Percentiles rank a stretch among this genome's conserved stretches.
phyloP scores from a whole-genome alignment of 73 alveolate genomes.

The Paramecium tetraurelia region DNA sequence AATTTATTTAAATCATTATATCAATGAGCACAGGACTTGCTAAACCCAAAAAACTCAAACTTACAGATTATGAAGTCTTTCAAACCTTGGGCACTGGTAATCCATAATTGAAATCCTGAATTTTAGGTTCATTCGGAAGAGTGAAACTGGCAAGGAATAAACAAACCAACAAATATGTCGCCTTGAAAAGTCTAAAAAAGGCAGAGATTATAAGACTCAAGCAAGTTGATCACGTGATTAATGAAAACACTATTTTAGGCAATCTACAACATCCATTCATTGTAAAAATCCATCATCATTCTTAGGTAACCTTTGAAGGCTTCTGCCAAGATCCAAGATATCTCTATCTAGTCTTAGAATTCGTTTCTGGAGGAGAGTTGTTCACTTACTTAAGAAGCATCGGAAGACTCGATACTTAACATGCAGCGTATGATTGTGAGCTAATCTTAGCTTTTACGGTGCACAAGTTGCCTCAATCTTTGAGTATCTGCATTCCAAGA shows the following conservation, averaged over 20 bases:
- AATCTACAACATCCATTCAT: constrained; percentile 85
- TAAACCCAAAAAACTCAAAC: constrained; percentile 63
- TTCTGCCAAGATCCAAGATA: constrained; percentile 74
- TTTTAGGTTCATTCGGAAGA: constrained; percentile 86
- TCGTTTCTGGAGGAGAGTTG: constrained; percentile 85
- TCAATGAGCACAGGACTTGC: constrained; percentile 32
- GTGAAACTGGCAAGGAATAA: constrained; percentile 88
- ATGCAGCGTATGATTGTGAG: constrained; percentile 63
- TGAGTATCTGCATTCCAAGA: constrained; percentile 76
- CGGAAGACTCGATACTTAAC: constrained; percentile 67
- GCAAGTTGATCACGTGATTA: constrained; percentile 89
- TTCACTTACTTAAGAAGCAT: constrained; percentile 74
- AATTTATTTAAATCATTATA: neutral
- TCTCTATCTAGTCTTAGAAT: constrained; percentile 77
- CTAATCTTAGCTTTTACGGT: constrained; percentile 58
- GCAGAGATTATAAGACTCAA: constrained; percentile 90
- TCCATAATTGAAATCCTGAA: neutral
- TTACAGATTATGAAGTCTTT: constrained; percentile 70
- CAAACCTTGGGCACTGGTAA: constrained; percentile 90
- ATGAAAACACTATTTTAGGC: constrained; percentile 81
- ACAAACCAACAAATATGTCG: constrained; percentile 75
- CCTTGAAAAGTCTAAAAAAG: constrained; percentile 91
- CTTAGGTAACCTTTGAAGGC: constrained; percentile 60
- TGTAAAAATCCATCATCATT: constrained; percentile 13
- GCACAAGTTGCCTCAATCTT: constrained; percentile 77